Base-by-base conservation (phyloP, 768 basidiomycete genomes). In the Mycena belliarum region DNA sequence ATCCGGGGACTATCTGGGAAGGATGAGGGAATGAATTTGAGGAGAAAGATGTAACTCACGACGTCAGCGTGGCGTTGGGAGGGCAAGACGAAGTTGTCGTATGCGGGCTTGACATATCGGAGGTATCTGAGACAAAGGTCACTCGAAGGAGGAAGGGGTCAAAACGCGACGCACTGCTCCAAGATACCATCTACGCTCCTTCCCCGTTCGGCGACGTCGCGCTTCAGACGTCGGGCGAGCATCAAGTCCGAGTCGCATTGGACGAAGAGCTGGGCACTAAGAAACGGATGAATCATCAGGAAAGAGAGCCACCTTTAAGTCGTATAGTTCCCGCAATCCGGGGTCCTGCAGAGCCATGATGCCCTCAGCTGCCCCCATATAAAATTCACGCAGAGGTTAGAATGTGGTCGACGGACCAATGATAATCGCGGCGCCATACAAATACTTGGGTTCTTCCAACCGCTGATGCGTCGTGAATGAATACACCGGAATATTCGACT, bases 171-270 rank as follows among this genome's bases (percentile, higher is more conserved):
- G 59, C 64, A 92, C 89, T 97, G 95, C 66, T 95, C 91, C 11
- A 98, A 81, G 47, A 98, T 83, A 2, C 96, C 95, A 4, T 87
- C 85, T 0, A 98, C 88, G 53, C 80, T 86, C 52, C 97, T 77
- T 0, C 92, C 93, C 43, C 97, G 83, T 70, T 99, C 95, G 65
- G 85, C 82, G 18, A 92, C 83, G 66, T 98, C 97, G 52, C 97
- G 81, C 61, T 84, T 79, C 52, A 99, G 89, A 37, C 97, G 85
- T 55, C 97, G 85, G 1, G 96, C 93, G 46, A 99, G 87, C 97
- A 99, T 99, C 21, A 98, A 76, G 70, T 99, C 97, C 9, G 95
- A 89, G 69, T 98, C 95, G 57, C 89, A 91, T 76, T 96, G 92
- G 8, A 95, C 93, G 61, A 93, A 95, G 5, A 95, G 79, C 89